Base-by-base conservation (phyloP, 805 yeast species). In the Lachancea thermotolerans region DNA sequence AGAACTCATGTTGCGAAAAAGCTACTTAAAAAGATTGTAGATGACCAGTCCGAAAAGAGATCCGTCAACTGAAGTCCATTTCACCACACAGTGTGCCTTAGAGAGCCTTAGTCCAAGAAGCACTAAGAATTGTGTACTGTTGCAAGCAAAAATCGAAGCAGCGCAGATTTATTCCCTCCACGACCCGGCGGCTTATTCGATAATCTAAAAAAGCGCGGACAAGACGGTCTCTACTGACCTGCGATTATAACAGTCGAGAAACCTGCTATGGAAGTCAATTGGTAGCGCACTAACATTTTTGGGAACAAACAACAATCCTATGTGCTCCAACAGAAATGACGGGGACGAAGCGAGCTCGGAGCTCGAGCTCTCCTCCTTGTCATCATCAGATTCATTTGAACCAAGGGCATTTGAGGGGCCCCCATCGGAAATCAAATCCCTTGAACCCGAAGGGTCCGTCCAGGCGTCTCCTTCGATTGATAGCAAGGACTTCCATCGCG, bases 321-420 rank as follows among this genome's bases (percentile, higher is more conserved):
- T 42, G 45, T n/a, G 31, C 9, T 35, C 45, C 29, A 36, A 29
- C 28, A 31, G 17, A 4, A 30, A 42, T 14, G 41, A 42, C 6
- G 41, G 36, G 36, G 45, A 42, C 36, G n/a, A 33, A 10, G 42
- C 25, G 39, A 35, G 47, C 29, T 32, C 39, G 11, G 47, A 44
- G 14, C 40, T 44, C 28, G 47, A 44, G 25, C 40, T 44, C 10
- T 44, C 47, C 31, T 35, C 47, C 8, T 37, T 39, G 3, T 44
- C 43, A 5, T 44, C 47, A 10, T 39, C 47, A 3, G 44, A 44
- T 30, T 44, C 47, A 7, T 39, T 39, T 15, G 47, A 44, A 15
- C 47, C 47, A 14, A 32, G 35, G 37, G 39, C 47, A 8, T 44
- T 39, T 30, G 40, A 34, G 37, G 47, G 47, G 5, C 25, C 25